Conservation (phyloP, 2,329 filamentous ascomycete species). For the Nannizziopsis arthrosporioides region DNA sequence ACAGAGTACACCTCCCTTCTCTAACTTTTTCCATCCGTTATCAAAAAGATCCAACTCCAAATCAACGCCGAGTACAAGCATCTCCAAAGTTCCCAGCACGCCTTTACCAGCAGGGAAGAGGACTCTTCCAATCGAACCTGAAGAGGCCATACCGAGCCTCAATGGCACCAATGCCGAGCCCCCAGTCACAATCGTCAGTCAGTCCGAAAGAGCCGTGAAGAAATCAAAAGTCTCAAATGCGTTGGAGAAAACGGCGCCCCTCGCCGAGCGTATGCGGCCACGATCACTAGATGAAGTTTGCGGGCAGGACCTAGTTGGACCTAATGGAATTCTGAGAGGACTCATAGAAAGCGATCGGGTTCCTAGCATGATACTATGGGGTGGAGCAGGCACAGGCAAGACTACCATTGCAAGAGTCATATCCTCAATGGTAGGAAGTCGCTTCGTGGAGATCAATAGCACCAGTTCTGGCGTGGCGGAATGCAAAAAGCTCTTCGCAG, state of each 20-base stretch:
- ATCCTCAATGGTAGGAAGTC: constrained; percentile 64
- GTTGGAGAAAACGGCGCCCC: constrained; percentile 59
- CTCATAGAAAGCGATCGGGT: constrained; percentile 77
- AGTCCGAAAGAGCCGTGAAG: constrained; percentile 36
- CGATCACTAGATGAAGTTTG: constrained; percentile 70
- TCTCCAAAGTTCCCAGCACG: background rate
- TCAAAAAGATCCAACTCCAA: constrained; percentile 7
- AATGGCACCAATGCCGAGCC: background rate
- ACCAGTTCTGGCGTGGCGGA: constrained; percentile 79
- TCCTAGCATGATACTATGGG: constrained; percentile 89
- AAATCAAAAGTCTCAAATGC: constrained; percentile 50
- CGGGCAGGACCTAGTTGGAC: constrained; percentile 83
- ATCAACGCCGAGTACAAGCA: constrained; percentile 1
- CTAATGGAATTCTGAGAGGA: constrained; percentile 67
- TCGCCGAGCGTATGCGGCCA: constrained; percentile 91
- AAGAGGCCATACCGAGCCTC: background rate
- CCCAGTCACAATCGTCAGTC: background rate
- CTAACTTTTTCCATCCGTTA: constrained; percentile 20
- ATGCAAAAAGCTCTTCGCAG: constrained; percentile 81
- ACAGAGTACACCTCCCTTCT: constrained; percentile 36
- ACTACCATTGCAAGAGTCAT: constrained; percentile 78
- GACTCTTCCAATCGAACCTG: background rate
- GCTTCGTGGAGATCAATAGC: constrained; percentile 93
- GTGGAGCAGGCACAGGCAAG: constrained; percentile 39
- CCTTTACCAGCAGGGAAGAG: constrained; percentile 4